Evolutionary conservation across 805 yeast species (phyloP).

Genomic region (Kluyveromyces siamensis): DNA sequence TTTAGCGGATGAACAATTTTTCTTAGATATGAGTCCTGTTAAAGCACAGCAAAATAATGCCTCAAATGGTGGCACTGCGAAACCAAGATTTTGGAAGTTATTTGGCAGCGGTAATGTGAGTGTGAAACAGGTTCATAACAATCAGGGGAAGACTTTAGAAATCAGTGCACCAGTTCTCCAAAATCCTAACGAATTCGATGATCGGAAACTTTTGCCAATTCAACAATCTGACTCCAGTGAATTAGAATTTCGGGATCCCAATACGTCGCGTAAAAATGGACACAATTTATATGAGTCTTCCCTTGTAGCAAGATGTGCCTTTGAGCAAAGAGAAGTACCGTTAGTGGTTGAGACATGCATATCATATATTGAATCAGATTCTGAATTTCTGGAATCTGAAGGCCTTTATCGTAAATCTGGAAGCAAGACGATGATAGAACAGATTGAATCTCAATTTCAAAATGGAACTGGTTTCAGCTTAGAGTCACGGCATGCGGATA

Average conservation of each 20-base stretch:
- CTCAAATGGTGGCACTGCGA: slow-evolving; percentile 19
- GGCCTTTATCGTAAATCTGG: slow-evolving; percentile 92
- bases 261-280: slow-evolving; percentile 12
- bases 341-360: slow-evolving; percentile 63
- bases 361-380: slow-evolving; percentile 67
- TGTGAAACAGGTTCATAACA: slow-evolving; percentile 3
- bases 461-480: slow-evolving; percentile 32
- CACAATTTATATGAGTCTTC: slow-evolving; percentile 31
- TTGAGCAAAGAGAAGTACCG: slow-evolving; percentile 61
- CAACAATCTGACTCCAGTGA: slow-evolving; percentile 7
- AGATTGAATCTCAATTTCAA: slow-evolving; percentile 19
- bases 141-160: slow-evolving; percentile 12
- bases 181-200: slow-evolving; percentile 31
- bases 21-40: slow-evolving; percentile 1
- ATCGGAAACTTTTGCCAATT: slow-evolving; percentile 26
- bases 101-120: slow-evolving; percentile 14
- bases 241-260: background rate
- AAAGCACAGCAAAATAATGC: slow-evolving; percentile 15
- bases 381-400: slow-evolving; percentile 51
- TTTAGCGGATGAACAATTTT: slow-evolving; percentile 6
- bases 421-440: slow-evolving; percentile 43
- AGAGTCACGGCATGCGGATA: slow-evolving; percentile 46
- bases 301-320: slow-evolving; percentile 51
- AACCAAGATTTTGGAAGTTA: slow-evolving; percentile 28
- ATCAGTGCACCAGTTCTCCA: slow-evolving; percentile 32